Percentiles rank a stretch among this genome's conserved stretches.
Evolutionary conservation across 331 rosid species (phyloP).

Genomic region (Prunus yedoensis): DNA sequence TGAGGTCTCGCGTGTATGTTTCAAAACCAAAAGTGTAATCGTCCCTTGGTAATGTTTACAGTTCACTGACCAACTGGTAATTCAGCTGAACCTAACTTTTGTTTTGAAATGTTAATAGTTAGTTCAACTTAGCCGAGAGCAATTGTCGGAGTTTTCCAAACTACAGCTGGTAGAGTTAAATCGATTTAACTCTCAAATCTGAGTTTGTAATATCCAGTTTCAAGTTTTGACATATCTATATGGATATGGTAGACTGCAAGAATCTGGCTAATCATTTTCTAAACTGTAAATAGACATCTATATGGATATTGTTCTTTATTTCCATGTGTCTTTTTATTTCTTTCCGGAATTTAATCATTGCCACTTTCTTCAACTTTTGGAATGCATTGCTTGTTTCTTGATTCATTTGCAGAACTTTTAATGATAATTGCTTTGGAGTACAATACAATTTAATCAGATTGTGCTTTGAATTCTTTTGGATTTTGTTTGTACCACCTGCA

Average conservation of each 20-base stretch:
- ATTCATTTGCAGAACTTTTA: neutral
- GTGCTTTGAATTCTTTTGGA: neutral
- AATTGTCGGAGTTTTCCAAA: constrained; percentile 26
- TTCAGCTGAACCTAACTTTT: constrained; percentile 30
- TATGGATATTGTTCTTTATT: neutral
- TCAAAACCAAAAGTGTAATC: constrained; percentile 21
- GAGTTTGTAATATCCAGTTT: constrained; percentile 26
- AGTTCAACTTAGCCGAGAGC: constrained; percentile 11
- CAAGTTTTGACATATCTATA: constrained; percentile 14
- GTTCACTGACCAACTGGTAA: constrained; percentile 33
- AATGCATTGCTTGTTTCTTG: neutral
- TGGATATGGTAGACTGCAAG: constrained; percentile 13
- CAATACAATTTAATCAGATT: neutral
- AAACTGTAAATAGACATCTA: constrained; percentile 30
- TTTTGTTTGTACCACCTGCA: neutral
- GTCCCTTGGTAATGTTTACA: constrained; percentile 14
- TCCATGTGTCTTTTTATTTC: neutral
- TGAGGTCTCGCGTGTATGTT: constrained; percentile 71
- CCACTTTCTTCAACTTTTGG: neutral
- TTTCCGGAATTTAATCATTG: neutral
- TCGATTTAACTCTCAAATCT: neutral
- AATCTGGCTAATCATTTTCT: constrained; percentile 24
- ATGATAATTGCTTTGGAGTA: neutral
- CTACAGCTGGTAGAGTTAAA: constrained; percentile 28
- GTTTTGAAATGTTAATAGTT: constrained; percentile 23